Conservation (phyloP, 2,329 filamentous ascomycete genomes). For the Penicillium polonicum region DNA sequence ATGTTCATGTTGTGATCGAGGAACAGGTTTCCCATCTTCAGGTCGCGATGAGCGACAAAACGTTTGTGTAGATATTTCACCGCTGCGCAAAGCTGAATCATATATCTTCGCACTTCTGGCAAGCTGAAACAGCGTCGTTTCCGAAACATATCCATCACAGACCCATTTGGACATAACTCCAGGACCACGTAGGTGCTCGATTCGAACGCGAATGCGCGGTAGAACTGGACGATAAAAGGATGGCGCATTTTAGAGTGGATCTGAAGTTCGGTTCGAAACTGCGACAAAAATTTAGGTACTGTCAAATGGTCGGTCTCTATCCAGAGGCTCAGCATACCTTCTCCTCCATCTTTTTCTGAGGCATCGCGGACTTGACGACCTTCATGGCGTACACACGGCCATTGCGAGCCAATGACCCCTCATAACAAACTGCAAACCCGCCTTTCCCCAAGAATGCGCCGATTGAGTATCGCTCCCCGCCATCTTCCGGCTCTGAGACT, state of each 20-base stretch:
- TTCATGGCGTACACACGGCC: slow-evolving; percentile 51
- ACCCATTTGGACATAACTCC: slow-evolving; percentile 92
- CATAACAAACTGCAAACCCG: slow-evolving; percentile 53
- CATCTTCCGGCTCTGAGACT: slow-evolving; percentile 46
- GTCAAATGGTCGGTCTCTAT: not conserved
- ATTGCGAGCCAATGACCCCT: slow-evolving; percentile 46
- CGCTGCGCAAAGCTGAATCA: slow-evolving; percentile 90
- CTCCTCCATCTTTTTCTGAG: slow-evolving; percentile 53
- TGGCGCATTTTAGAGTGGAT: slow-evolving; percentile 98
- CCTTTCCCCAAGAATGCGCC: slow-evolving; percentile 51
- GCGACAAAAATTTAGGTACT: slow-evolving; percentile 9
- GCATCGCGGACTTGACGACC: slow-evolving; percentile 51
- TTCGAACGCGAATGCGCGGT: slow-evolving; percentile 87
- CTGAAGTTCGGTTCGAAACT: slow-evolving; percentile 81
- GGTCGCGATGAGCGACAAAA: slow-evolving; percentile 91
- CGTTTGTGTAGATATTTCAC: slow-evolving; percentile 97
- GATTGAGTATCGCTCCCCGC: slow-evolving; percentile 47
- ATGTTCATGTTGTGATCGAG: slow-evolving; percentile 93
- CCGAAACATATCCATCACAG: slow-evolving; percentile 96
- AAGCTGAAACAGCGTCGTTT: slow-evolving; percentile 86
- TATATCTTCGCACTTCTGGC: slow-evolving; percentile 89
- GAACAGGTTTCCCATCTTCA: slow-evolving; percentile 98
- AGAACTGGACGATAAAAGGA: slow-evolving; percentile 92
- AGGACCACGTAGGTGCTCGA: slow-evolving; percentile 90
- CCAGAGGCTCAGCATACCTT: slow-evolving; percentile 37